phyloP scores from a whole-genome alignment of 2,329 filamentous ascomycete genomes.

The Periconia digitata region DNA sequence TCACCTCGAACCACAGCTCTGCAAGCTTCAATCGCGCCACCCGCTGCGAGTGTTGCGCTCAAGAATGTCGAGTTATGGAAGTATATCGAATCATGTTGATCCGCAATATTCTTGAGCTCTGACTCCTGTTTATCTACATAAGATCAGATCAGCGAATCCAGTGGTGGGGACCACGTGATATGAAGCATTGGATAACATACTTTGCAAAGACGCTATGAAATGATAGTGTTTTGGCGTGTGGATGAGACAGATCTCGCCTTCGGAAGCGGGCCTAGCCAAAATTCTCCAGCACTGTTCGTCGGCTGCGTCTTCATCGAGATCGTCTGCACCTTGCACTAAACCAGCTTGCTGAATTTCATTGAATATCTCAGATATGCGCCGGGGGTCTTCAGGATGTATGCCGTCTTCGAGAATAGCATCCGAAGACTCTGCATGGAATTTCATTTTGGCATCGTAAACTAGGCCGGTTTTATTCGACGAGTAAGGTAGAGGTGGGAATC shows the following conservation, averaged over 20 bases:
- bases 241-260: conserved; percentile 76
- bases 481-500: conserved; percentile 37
- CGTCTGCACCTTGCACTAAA: conserved; percentile 67
- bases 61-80: conserved; percentile 78
- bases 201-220: conserved; percentile 67
- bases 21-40: conserved; percentile 94
- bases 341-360: conserved; percentile 81
- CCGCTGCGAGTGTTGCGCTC: conserved; percentile 80
- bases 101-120: conserved; percentile 69
- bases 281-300: conserved; percentile 68
- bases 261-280: conserved; percentile 72
- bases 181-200: conserved; percentile 29
- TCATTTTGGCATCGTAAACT: conserved; percentile 90
- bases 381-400: conserved; percentile 91
- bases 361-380: conserved; percentile 91
- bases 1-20: conserved; percentile 80
- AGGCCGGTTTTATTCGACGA: conserved; percentile 46
- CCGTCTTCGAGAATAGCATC: conserved; percentile 57
- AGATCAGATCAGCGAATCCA: conserved; percentile 10
- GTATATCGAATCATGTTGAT: conserved; percentile 49
- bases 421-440: conserved; percentile 79
- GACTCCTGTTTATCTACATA: conserved; percentile 49
- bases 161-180: conserved; percentile 4
- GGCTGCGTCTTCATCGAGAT: conserved; percentile 48
- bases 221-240: conserved; percentile 77